phyloP scores from a whole-genome alignment of 768 basidiomycete genomes.

The Serendipita sp. region DNA sequence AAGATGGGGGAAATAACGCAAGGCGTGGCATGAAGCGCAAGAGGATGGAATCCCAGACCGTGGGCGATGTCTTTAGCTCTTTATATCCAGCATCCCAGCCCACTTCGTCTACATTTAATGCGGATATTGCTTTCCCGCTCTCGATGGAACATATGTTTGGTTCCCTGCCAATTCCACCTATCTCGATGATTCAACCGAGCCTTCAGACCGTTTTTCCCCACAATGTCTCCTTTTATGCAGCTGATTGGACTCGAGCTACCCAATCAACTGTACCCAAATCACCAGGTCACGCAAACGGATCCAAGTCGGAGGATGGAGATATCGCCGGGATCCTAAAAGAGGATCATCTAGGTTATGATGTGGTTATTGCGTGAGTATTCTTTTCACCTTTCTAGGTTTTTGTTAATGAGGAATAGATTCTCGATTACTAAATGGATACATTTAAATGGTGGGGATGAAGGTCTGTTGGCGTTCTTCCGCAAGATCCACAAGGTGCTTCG shows the following conservation, averaged over 20 bases:
- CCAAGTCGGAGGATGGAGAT: too few relatives aligned
- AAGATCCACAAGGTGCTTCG: conserved; percentile 41
- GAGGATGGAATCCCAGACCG: conserved; percentile 3
- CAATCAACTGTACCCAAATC: conserved; percentile 21
- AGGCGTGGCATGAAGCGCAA: conserved; percentile 18
- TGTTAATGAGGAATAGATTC: conserved; percentile 33
- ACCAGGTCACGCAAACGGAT: not conserved
- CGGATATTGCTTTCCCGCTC: conserved; percentile 47
- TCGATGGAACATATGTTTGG: conserved; percentile 67
- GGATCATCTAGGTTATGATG: conserved; percentile 51
- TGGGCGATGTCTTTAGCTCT: not conserved
- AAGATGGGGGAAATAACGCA: conserved; percentile 8
- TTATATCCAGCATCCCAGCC: not conserved
- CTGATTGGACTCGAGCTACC: conserved; percentile 58
- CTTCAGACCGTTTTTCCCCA: conserved; percentile 46
- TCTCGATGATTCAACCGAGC: conserved; percentile 13
- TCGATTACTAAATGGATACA: conserved; percentile 91
- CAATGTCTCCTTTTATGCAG: conserved; percentile 55
- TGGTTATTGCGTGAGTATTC: conserved; percentile 56
- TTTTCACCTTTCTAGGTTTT: not conserved
- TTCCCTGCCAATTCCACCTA: conserved; percentile 48
- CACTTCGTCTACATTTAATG: not conserved
- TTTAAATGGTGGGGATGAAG: conserved; percentile 63
- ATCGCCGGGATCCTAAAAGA: not conserved
- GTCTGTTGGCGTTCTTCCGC: conserved; percentile 49